Conservation (phyloP, 108 stramenopile species). For the Nitzschia sp. region DNA sequence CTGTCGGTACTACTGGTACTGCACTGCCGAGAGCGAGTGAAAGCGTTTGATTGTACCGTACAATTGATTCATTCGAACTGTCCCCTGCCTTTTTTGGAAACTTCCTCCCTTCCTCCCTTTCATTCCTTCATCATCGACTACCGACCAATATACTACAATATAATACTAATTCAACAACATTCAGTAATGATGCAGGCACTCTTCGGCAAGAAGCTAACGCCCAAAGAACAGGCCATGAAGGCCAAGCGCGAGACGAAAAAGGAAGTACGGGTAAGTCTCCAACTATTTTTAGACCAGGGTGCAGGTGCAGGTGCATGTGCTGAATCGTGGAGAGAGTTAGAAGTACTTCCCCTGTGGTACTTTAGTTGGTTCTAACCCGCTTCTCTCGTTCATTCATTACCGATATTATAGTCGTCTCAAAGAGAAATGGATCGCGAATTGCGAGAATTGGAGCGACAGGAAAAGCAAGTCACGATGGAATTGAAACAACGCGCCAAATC, state of each 20-base stretch:
- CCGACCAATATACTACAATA: too few species aligned
- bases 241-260: slow-evolving; percentile 69
- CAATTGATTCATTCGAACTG: too few species aligned
- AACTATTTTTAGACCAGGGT: neutral
- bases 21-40: too few species aligned
- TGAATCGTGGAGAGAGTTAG: too few species aligned
- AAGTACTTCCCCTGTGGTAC: too few species aligned
- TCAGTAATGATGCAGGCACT: neutral
- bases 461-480: slow-evolving; percentile 65
- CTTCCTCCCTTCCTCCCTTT: too few species aligned
- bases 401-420: slow-evolving; percentile 46
- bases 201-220: slow-evolving; percentile 30
- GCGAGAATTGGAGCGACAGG: slow-evolving; percentile 79
- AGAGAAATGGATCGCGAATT: slow-evolving; percentile 84
- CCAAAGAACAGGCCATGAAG: slow-evolving; percentile 67
- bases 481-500: slow-evolving; percentile 75
- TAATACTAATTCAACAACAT: neutral
- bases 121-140: too few species aligned
- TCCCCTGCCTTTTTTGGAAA: too few species aligned
- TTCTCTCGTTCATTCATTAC: neutral
- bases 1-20: too few species aligned
- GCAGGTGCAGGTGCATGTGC: neutral
- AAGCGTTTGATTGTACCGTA: too few species aligned
- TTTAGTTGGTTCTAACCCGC: neutral
- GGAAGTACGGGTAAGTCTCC: slow-evolving; percentile 55